Percentiles rank a stretch among this genome's conserved stretches.
Conservation (phyloP, 345 rosid species). For the Mallotus nudiflorus region DNA sequence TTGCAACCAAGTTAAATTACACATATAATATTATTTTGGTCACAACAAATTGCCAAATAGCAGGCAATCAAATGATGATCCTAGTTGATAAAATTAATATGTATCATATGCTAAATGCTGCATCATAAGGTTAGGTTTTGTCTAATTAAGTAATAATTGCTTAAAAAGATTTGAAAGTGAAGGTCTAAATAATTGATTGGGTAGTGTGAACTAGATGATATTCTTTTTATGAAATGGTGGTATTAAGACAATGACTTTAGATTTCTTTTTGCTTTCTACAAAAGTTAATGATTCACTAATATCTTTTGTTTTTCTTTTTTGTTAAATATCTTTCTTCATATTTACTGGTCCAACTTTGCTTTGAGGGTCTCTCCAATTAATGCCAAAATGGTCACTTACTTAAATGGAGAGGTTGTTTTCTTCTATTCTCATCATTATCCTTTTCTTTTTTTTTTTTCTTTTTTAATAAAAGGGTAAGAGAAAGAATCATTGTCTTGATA, state of each 20-base stretch:
- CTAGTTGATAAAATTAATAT: too few species aligned
- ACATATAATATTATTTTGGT: background rate
- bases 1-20: background rate
- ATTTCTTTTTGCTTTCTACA: constrained; percentile 18
- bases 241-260: constrained; percentile 13
- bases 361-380: background rate
- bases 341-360: background rate
- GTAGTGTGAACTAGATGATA: constrained; percentile 7
- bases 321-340: constrained; percentile 4
- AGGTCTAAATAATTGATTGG: background rate
- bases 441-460: too few species aligned
- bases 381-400: constrained; percentile 1
- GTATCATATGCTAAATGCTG: constrained; percentile 1
- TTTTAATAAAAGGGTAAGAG: background rate
- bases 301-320: background rate
- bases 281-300: constrained; percentile 6
- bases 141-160: constrained; percentile 8
- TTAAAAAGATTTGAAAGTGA: constrained; percentile 20
- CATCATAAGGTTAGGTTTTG: background rate
- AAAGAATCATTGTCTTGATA: background rate
- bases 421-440: background rate
- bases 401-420: background rate
- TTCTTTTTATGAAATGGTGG: background rate
- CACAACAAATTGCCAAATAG: background rate
- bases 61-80: background rate